Evolutionary conservation across 2,329 filamentous ascomycete species (phyloP).

Genomic region (Rachicladosporium sp.): DNA sequence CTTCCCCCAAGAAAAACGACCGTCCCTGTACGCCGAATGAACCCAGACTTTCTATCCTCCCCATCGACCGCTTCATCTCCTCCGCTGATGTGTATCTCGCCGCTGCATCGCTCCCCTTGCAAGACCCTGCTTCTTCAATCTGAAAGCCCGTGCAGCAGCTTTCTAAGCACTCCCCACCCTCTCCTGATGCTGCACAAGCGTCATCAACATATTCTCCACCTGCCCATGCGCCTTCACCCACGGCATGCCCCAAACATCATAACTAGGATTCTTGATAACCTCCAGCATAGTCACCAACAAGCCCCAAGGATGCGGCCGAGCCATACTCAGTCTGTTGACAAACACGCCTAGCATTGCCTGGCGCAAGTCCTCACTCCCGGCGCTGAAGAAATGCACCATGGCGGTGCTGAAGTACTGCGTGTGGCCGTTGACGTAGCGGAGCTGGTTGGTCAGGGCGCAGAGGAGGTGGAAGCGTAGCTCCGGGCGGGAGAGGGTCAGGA

Average conservation of each 20-base stretch:
- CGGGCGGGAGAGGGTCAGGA: slow-evolving; percentile 61
- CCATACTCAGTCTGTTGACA: slow-evolving; percentile 74
- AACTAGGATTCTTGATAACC: slow-evolving; percentile 80
- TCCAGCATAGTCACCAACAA: slow-evolving; percentile 79
- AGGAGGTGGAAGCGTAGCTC: slow-evolving; percentile 78
- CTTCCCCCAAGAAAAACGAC: no score
- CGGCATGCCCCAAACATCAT: slow-evolving; percentile 82
- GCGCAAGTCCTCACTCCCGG: slow-evolving; percentile 58
- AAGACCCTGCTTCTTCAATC: no score
- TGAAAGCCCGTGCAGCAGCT: no score
- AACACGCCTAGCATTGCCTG: slow-evolving; percentile 84
- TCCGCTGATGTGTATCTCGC: no score
- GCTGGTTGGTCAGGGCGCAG: slow-evolving; percentile 75
- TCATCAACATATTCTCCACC: slow-evolving; percentile 38
- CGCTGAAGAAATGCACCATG: slow-evolving; percentile 68
- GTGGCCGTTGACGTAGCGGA: slow-evolving; percentile 77
- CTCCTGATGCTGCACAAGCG: slow-evolving; percentile 18
- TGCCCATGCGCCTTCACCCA: slow-evolving; percentile 86
- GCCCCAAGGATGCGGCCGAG: slow-evolving; percentile 92
- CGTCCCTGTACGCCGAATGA: no score
- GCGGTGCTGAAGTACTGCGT: slow-evolving; percentile 88
- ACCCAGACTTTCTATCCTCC: no score
- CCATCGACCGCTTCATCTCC: no score
- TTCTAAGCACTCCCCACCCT: slow-evolving; percentile 1
- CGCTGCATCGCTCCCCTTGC: no score